A percentile compares a stretch with the other conserved stretches of the same genome.
Evolutionary conservation across 257 asterid species (phyloP).

Genomic region (Cordia subcordata): DNA sequence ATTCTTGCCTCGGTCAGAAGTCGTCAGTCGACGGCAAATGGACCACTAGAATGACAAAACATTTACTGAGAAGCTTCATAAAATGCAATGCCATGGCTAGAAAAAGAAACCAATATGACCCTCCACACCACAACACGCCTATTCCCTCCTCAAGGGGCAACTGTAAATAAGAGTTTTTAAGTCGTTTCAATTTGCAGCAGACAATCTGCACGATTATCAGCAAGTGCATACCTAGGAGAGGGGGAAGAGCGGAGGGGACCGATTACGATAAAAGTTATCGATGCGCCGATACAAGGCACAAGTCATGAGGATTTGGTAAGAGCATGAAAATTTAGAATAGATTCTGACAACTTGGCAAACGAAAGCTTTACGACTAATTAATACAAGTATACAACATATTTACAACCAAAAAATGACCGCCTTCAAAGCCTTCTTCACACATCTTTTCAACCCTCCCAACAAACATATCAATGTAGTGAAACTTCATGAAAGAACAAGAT

Average conservation of each 20-base stretch:
- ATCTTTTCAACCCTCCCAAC: not conserved
- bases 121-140: too few species aligned
- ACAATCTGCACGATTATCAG: too few species aligned
- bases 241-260: not conserved
- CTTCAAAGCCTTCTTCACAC: not conserved
- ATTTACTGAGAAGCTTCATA: too few species aligned
- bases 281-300: not conserved
- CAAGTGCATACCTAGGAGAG: too few species aligned
- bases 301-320: not conserved
- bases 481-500: not conserved
- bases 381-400: not conserved
- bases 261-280: not conserved
- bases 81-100: too few species aligned
- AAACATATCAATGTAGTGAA: not conserved
- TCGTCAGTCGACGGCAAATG: not conserved
- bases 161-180: too few species aligned
- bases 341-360: not conserved
- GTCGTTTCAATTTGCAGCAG: too few species aligned
- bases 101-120: too few species aligned
- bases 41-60: not conserved
- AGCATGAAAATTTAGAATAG: not conserved
- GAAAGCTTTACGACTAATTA: not conserved
- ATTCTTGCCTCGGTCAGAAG: not conserved
- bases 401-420: not conserved
- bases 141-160: too few species aligned